These are phyloP conservation scores for Adansonia madagascariensis DNA, from an alignment of 441 rosid genomes.

Conservation along the genomic window DNA sequence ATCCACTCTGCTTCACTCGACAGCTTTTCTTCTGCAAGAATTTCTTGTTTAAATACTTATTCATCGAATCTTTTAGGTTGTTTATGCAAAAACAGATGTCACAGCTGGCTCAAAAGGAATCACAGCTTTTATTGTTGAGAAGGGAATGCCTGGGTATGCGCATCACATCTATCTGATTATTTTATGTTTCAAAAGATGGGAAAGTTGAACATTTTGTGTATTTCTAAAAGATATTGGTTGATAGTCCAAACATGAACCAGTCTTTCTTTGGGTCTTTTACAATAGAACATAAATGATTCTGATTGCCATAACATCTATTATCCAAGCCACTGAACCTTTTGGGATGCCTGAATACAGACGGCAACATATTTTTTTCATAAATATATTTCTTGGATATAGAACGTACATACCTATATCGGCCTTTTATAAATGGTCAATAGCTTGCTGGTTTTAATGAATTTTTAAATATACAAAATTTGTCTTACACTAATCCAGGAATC, in stretches of 20 bases:
- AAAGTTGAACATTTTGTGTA: not conserved
- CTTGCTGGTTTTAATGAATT: not conserved
- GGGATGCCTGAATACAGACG: not conserved
- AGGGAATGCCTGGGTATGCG: conserved; percentile 92
- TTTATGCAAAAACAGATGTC: conserved; percentile 83
- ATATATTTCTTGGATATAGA: not conserved
- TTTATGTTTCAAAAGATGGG: not conserved
- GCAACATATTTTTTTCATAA: not conserved
- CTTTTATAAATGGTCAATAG: not conserved
- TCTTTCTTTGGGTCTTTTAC: not conserved
- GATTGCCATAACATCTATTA: not conserved
- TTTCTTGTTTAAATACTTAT: conserved; percentile 30
- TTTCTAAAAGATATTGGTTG: not conserved
- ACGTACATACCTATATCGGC: not conserved
- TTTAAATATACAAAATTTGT: not conserved
- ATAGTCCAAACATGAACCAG: not conserved
- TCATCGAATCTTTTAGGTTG: conserved; percentile 51
- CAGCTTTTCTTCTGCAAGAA: not conserved
- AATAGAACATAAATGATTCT: not conserved
- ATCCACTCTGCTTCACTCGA: not conserved
- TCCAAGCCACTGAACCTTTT: not conserved
- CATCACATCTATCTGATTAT: conserved; percentile 14
- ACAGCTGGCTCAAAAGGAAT: conserved; percentile 91
- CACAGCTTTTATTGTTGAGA: conserved; percentile 89
- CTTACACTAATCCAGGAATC: too few relatives aligned